Conservation (phyloP, 805 yeast genomes). For the Kodamaea kaohsiungensis region DNA sequence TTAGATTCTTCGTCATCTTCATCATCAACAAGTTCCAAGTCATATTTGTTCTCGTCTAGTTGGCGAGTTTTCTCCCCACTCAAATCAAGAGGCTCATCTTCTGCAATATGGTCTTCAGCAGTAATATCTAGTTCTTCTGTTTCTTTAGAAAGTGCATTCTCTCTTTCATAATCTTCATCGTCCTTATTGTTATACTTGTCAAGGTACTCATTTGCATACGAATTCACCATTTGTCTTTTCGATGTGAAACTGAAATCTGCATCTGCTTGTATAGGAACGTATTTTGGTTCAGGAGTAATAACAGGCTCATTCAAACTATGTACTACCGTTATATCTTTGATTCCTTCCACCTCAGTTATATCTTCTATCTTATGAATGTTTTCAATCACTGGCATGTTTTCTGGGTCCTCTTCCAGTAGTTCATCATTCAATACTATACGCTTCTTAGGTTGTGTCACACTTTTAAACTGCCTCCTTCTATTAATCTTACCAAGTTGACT, state of each 20-base stretch:
- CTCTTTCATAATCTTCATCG: slow-evolving; percentile 12
- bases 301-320: background rate
- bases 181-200: slow-evolving; percentile 16
- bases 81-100: slow-evolving; percentile 10
- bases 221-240: slow-evolving; percentile 8
- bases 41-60: slow-evolving; percentile 6
- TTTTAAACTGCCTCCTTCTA: slow-evolving; percentile 1
- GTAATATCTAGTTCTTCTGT: slow-evolving; percentile 5
- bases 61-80: background rate
- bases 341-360: background rate
- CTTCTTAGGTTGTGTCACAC: background rate
- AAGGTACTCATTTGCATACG: slow-evolving; percentile 12
- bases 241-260: slow-evolving; percentile 5
- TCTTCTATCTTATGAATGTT: background rate
- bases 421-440: background rate
- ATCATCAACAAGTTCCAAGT: slow-evolving; percentile 8
- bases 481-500: background rate
- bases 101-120: slow-evolving; percentile 5
- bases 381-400: background rate
- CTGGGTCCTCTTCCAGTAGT: slow-evolving; percentile 3
- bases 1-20: slow-evolving; percentile 6
- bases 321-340: background rate
- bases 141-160: slow-evolving; percentile 7
- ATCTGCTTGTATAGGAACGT: slow-evolving; percentile 8
- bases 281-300: slow-evolving; percentile 6